Base-by-base conservation (phyloP, 2,329 filamentous ascomycete genomes). In the Endoconidiophora laricicola region DNA sequence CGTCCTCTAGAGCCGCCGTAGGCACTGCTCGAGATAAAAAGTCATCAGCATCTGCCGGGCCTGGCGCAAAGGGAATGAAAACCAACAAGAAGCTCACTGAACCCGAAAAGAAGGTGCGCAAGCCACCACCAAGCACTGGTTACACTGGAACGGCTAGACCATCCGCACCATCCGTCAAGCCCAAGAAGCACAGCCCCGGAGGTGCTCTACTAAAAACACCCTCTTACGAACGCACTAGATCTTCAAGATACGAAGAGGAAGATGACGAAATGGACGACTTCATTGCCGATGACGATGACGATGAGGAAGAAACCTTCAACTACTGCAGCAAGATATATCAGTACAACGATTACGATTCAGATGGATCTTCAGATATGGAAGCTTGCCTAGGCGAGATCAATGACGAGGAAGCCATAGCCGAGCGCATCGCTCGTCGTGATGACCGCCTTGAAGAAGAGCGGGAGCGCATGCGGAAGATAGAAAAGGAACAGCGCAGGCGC, bases 361-460 rank as follows among this genome's bases (percentile, higher is more conserved):
- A 82, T 49, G 76, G 61, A 4, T 83, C 79, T 4, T 85, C 81
- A 4, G 83, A 86, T 57, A 87, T 87, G 81, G 83, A 87, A 61
- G 84, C 81, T 2, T 82, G 81, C 33, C 61, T 81, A 37, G 80
- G 79, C 54, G 83, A 87, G 57, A 75, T 88, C 48, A 81, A 86
- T 54, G 67, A 72, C 36, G 84, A 90, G 61, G 84, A 90, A 61
- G 66, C 69, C 44, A 60, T 66, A 46, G 81, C 83, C 2, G 73
- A 80, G 53, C 63, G 67, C 26, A 69, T 72, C 49, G 84, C 82
- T 22, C 74, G 74, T 42, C 71, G 72, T 44, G 84, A 88, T 60
- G 84, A 88, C 57, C 68, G 73, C 16, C 68, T 76, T 56, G 78
- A 82, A 53, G 66, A 82, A 57, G 70, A 69, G 2, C 71, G 82